Base-by-base conservation (phyloP, 345 rosid species). In the Jatropha curcas region DNA sequence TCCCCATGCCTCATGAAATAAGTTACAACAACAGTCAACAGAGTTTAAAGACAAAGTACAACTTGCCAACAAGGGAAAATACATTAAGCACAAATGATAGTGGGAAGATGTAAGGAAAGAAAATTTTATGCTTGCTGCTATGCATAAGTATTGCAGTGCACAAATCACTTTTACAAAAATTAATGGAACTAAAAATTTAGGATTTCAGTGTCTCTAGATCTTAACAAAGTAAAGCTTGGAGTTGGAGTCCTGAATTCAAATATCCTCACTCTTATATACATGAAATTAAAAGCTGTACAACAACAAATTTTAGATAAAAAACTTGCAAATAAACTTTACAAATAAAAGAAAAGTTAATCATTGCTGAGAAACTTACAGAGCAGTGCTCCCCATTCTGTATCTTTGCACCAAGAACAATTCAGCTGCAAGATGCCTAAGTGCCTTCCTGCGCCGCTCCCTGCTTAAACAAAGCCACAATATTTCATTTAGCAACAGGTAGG, bases 351-450 rank as follows among this genome's bases (percentile, higher is more conserved):
- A 7, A 58, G 25, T 3, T 7, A 56, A 67, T 48, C 7, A 53
- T 28, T 13, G 12, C 58, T 61, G 11, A 31, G 66, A 25, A 53
- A 81, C 90, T 90, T 81, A 95, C 99, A 57, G 99, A 87, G 69
- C 98, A 92, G 74, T 95, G 99, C 85, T 95, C 98, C 69, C 99
- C 98, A 57, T 82, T 85, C 79, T 95, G 99, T 76, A 95, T 95
- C 62, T 88, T 84, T 46, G 85, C 90, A n/a, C 89, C 92, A 69
- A 95, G 88, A 82, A n/a, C n/a, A 90, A 76, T 83, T 95, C 97
- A 0, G 89, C 59, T 35, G 97, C 96, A 55, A 95, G 89, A 85
- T 92, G 97, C 62, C 83, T 82, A 62, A 92, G 89, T 9, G 97
- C 84, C 78, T 83, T 92, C 74, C 94, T 82, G 13, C 84, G 72